A percentile compares a stretch with the other conserved stretches of the same genome.
Evolutionary conservation across 1,284 basidiomycete genomes (phyloP).

Genomic region (Cutaneotrichosporon mucoides): DNA sequence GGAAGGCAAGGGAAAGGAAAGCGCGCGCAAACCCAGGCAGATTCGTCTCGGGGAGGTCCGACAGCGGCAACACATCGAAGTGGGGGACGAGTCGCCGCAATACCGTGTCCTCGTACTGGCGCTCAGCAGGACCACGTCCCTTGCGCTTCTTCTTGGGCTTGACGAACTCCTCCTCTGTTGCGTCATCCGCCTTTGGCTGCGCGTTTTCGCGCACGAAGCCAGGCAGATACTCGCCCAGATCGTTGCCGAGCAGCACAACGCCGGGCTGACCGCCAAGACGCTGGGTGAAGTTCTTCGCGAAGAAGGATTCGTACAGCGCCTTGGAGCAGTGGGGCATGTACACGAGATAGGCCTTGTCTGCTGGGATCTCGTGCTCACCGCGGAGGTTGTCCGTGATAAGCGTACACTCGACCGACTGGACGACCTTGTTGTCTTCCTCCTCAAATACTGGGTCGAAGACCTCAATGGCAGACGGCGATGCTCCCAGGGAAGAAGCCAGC

Average conservation of each 20-base stretch:
- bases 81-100: slow-evolving; percentile 40
- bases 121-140: slow-evolving; percentile 15
- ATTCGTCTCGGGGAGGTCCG: slow-evolving; percentile 39
- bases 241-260: slow-evolving; percentile 39
- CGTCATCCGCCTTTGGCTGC: neutral
- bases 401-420: slow-evolving; percentile 21
- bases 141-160: slow-evolving; percentile 46
- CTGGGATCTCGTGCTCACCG: slow-evolving; percentile 23
- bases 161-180: slow-evolving; percentile 26
- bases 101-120: slow-evolving; percentile 28
- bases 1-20: slow-evolving; percentile 40
- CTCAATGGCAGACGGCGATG: slow-evolving; percentile 16
- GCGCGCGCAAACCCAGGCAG: slow-evolving; percentile 44
- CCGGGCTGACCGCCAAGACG: slow-evolving; percentile 14
- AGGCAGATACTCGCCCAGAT: slow-evolving; percentile 39
- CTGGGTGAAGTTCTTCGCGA: slow-evolving; percentile 29
- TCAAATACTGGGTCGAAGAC: slow-evolving; percentile 42
- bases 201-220: slow-evolving; percentile 18
- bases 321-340: slow-evolving; percentile 44
- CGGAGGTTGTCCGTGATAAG: slow-evolving; percentile 32
- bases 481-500: slow-evolving; percentile 13
- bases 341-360: slow-evolving; percentile 26
- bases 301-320: slow-evolving; percentile 39
- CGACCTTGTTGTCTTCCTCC: slow-evolving; percentile 28
- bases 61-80: slow-evolving; percentile 24